phyloP scores from a whole-genome alignment of 2,329 filamentous ascomycete species.

The Paracorniculantispora psalliotae region DNA sequence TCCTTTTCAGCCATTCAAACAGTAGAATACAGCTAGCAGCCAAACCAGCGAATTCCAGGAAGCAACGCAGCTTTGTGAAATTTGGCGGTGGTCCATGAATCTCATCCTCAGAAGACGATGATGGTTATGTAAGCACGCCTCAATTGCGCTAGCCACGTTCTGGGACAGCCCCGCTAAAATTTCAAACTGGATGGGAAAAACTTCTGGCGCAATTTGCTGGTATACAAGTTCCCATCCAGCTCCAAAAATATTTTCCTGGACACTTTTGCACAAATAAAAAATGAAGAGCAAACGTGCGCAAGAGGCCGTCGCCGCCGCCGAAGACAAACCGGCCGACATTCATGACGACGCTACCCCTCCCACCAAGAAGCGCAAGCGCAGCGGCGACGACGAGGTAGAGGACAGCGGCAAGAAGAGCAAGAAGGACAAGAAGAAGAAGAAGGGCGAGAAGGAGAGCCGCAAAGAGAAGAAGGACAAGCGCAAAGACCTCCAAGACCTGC shows the following conservation, averaged over 20 bases:
- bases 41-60: too few species aligned
- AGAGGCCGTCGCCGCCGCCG: constrained; percentile 24
- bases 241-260: background rate
- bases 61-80: too few species aligned
- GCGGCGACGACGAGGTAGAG: constrained; percentile 23
- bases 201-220: constrained; percentile 4
- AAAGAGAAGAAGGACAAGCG: constrained; percentile 38
- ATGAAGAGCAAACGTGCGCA: constrained; percentile 38
- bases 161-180: constrained; percentile 8
- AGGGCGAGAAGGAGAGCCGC: constrained; percentile 28
- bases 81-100: too few species aligned
- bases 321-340: constrained; percentile 22
- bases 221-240: background rate
- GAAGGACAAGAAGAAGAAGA: constrained; percentile 33
- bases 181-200: constrained; percentile 8
- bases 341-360: constrained; percentile 20
- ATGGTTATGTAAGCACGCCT: background rate
- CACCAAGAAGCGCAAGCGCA: constrained; percentile 34
- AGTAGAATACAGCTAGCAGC: too few species aligned
- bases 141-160: background rate
- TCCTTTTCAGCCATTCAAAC: too few species aligned
- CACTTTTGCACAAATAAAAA: constrained; percentile 13
- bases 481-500: constrained; percentile 33
- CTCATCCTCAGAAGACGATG: too few species aligned
- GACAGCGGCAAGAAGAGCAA: constrained; percentile 28